A percentile compares a stretch with the other conserved stretches of the same genome.
These are phyloP conservation scores for Rutstroemia sp. DNA, from an alignment of 2,329 filamentous ascomycete genomes.

Conservation along the genomic window DNA sequence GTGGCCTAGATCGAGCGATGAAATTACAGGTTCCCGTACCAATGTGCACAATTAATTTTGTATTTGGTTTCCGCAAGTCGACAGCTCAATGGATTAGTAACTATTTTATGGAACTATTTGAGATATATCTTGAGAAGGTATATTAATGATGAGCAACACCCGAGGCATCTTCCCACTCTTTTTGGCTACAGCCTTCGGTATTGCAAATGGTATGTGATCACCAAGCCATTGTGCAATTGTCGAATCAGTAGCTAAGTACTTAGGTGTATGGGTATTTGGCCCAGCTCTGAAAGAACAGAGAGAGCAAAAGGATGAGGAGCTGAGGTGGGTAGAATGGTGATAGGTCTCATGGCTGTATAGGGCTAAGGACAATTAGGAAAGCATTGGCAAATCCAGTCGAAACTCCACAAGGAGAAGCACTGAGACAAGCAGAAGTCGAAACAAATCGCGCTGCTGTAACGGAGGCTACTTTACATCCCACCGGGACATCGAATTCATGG, in stretches of 20 bases:
- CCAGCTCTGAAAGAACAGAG: slow-evolving; percentile 26
- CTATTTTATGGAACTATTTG: too few relatives aligned
- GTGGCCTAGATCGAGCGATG: neutral
- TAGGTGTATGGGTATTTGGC: slow-evolving; percentile 27
- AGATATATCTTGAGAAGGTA: neutral
- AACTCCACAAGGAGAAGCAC: slow-evolving; percentile 6
- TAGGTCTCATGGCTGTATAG: neutral
- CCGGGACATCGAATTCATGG: slow-evolving; percentile 16
- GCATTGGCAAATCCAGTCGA: slow-evolving; percentile 10
- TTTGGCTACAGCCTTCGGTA: slow-evolving; percentile 24
- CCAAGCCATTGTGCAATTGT: neutral
- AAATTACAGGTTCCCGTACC: too few relatives aligned
- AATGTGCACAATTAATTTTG: neutral
- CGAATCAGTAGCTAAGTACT: neutral
- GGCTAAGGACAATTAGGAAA: slow-evolving; percentile 16
- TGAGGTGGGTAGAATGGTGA: slow-evolving; percentile 11
- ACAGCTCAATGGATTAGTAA: too few relatives aligned
- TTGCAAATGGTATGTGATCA: slow-evolving; percentile 24
- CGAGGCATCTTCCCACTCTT: slow-evolving; percentile 25
- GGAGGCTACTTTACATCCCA: slow-evolving; percentile 13
- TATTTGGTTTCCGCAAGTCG: neutral
- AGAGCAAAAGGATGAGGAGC: slow-evolving; percentile 14
- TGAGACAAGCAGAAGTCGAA: slow-evolving; percentile 17
- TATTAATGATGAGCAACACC: slow-evolving; percentile 21
- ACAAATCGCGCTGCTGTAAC: slow-evolving; percentile 18